phyloP scores from a whole-genome alignment of 176 grass and related monocot species.

The Zea luxurians region DNA sequence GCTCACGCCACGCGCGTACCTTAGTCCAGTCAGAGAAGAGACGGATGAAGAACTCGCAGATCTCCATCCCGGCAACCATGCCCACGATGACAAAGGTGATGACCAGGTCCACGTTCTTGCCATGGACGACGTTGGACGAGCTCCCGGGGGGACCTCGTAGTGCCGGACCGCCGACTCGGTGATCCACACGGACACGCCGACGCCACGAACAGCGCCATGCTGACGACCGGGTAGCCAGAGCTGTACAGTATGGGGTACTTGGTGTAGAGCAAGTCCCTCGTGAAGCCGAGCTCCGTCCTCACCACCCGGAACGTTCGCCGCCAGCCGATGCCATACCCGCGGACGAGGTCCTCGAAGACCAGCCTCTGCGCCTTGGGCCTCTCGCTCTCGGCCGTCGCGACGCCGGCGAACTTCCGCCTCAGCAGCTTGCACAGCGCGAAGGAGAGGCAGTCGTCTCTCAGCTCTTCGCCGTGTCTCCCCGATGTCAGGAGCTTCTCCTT shows the following conservation, averaged over 20 bases:
- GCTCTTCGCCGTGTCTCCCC: background rate
- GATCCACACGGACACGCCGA: constrained; percentile 40
- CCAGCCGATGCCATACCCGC: background rate
- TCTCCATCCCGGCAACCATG: constrained; percentile 39
- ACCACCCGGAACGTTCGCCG: constrained; percentile 38
- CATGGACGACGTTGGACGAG: background rate
- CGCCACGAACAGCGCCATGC: constrained; percentile 15
- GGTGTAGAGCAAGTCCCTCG: constrained; percentile 46
- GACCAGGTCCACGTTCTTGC: constrained; percentile 32
- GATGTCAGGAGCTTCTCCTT: background rate
- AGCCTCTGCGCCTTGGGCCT: background rate
- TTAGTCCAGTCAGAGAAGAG: constrained; percentile 54
- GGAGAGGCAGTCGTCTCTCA: constrained; percentile 54
- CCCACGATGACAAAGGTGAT: constrained; percentile 39
- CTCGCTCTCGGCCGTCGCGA: background rate
- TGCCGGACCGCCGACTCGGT: background rate
- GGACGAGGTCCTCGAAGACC: constrained; percentile 38
- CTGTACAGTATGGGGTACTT: constrained; percentile 55
- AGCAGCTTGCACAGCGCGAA: constrained; percentile 66
- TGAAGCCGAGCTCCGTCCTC: constrained; percentile 39
- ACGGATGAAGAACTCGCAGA: constrained; percentile 46
- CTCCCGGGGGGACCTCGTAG: background rate
- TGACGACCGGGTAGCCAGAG: constrained; percentile 42
- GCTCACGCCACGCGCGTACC: background rate
- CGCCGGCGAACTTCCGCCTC: constrained; percentile 19